phyloP scores from a whole-genome alignment of 139 green algal species.

The Chlorella sp. region DNA sequence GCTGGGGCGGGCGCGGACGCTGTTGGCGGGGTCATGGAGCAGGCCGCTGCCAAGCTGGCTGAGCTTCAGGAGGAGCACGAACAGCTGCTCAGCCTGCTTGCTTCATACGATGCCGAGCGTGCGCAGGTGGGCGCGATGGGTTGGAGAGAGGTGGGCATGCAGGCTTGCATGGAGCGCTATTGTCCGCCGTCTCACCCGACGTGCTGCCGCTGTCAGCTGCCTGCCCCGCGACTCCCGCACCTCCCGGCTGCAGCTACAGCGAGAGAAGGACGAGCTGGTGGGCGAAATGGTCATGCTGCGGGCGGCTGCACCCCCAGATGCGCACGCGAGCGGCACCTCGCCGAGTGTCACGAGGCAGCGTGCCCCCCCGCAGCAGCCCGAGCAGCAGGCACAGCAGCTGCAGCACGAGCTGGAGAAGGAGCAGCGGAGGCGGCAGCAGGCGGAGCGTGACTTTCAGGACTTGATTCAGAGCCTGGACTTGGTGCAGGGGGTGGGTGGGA shows the following conservation, averaged over 20 bases:
- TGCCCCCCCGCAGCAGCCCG: neutral
- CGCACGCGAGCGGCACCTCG: neutral
- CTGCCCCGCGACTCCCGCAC: too few relatives aligned
- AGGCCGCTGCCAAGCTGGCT: neutral
- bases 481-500: too few relatives aligned
- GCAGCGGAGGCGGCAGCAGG: constrained; percentile 11
- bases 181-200: neutral
- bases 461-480: constrained; percentile 14
- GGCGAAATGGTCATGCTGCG: constrained; percentile 21
- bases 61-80: constrained; percentile 8
- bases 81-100: neutral
- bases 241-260: neutral
- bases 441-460: constrained; percentile 24
- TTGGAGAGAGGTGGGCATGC: neutral
- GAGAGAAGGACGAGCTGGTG: constrained; percentile 29
- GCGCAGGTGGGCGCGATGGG: neutral
- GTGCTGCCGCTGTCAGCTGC: neutral
- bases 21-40: neutral
- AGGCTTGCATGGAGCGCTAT: too few relatives aligned
- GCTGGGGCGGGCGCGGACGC: neutral
- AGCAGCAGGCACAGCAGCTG: constrained; percentile 27
- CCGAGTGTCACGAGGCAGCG: neutral
- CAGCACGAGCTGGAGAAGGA: constrained; percentile 13
- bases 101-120: neutral
- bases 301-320: constrained; percentile 3